Evolutionary conservation across 1,284 basidiomycete genomes (phyloP), one percentile per base, ranked within the genome.

Genomic region (Moesziomyces aphidis): DNA sequence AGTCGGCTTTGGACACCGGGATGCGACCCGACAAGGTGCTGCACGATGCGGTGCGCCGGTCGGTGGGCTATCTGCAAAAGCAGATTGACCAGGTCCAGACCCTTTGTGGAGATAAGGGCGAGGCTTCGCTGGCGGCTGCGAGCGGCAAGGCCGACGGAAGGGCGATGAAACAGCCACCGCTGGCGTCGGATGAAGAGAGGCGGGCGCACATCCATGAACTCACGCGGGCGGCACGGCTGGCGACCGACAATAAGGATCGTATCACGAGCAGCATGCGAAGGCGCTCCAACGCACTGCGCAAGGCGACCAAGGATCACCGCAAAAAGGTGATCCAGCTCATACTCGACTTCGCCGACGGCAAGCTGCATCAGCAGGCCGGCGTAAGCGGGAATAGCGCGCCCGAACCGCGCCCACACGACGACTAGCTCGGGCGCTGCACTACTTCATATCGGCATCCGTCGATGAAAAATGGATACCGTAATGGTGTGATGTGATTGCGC

Each of bases 331-430:
- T 70, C 17, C 22, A 21, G 34, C 50, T 74, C 15, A 51, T 74
- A 17, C 11, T 69, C 45, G 72, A 69, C 23, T 63, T 70, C 22
- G 65, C 62, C 6, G 58, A 65, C 48, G 72, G 66, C 2, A 59
- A 55, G 46, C 42, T 74, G 51, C 57, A 73, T 19, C 42, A 56
- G 17, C 31, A 51, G 22, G 63, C 53, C 13, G 42, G 53, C 47
- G 19, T 43, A 2, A 5, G 11, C 31, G 31, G 31, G 13, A 13
- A 34, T 34, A 11, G 2, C 31, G 31, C 10, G 10, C 2, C 31
- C 31, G 10, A 11, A 13, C 3, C 9, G 4, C 31, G 31, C 31
- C 31, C 31, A 34, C 11, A 34, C 10, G 31, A 34, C 10, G 10
- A 34, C 31, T 34, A 34, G 31, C 31, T 34, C 13, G 31, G 26